Evolutionary conservation across 176 grass and related monocot species (phyloP), one percentile per base, ranked within the genome.

Genomic region (Ensete ventricosum): DNA sequence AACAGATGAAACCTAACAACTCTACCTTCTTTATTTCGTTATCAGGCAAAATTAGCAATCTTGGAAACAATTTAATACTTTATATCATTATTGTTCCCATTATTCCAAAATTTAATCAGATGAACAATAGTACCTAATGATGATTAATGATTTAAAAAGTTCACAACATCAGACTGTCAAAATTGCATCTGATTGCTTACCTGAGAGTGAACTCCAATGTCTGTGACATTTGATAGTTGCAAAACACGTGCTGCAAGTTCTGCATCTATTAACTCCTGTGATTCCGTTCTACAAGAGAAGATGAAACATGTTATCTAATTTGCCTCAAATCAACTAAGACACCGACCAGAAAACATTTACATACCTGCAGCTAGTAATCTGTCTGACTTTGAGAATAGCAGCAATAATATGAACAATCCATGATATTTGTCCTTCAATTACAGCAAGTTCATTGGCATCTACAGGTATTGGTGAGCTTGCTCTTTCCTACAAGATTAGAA

Each of bases 361-460:
- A 73, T 83, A 91, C 96, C 90, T 89, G 77, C 83, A 89, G 82
- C 91, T 83, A 79, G 84, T 65, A 60, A 83, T 85, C 76, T 95
- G 96, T 77, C 88, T 91, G 76, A 88, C 80, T 80, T 99, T 99
- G 55, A 99, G 78, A 89, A 99, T 89, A 74, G 96, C 88, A 77
- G 88, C 91, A 84, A 99, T 89, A 72, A 99, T 91, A 86, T 99
- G 88, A 79, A 99, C 86, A 29, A 99, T 86, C 96, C 96, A 99
- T 84, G 96, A 75, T 80, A 99, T 87, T 73, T 91, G 96, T 17
- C 91, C 96, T 91, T 99, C 96, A 84, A 99, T 95, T 50, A 94
- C 84, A 72, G 84, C 82, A 62, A 99, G 83, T 67, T 99, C 84
- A 81, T 82, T 78, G 54, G 73, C 71, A 77, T 99, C 91, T 81